Base-by-base conservation (phyloP, 139 green algal species). In the Deuterostichococcus epilithicus region DNA sequence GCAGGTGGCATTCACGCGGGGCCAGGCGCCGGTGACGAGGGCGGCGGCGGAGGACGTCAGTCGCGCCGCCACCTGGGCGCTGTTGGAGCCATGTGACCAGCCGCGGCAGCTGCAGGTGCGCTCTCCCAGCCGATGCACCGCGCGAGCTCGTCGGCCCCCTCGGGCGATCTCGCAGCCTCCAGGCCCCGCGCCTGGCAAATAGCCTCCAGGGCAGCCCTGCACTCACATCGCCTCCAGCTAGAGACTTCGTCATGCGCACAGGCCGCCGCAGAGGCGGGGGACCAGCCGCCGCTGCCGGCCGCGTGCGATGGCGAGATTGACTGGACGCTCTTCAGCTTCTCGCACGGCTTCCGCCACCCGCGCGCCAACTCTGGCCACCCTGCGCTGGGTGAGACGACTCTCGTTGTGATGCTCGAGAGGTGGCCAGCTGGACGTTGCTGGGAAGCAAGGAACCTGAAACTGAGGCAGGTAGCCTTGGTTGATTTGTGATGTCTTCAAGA, bases 261-360 rank as follows among this genome's bases (percentile, higher is more conserved):
- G 30, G 63, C 4, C 2, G 63, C n/a, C 5, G 63, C 20, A 13
- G 32, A 38, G 30, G 63, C 30, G 59, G 15, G 5, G 63, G 63
- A 37, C n/a, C 5, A 38, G 63, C 4, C 4, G 30, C n/a, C n/a
- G 30, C 63, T 69, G 30, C 30, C 63, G 52, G 52, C 52, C 18
- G 52, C 52, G 52, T 63, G 52, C 63, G n/a, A 37, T 28, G 70
- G 36, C 13, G 77, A 77, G 70, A 81, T 81, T 63, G 59, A 77
- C 39, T 81, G 77, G 77, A 52, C 30, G 22, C 38, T 74, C 60
- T 81, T 81, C 59, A 77, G 58, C 33, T 81, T 81, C 77, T 42
- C 60, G 77, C 77, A 81, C 26, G 77, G 77, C 70, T 81, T 81
- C 77, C 66, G 77, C 44, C 37, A 58, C 58, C 77, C 67, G 38